These are phyloP conservation scores for Purpureocillium takamizusanense DNA, from an alignment of 2,329 filamentous ascomycete genomes.

Conservation along the genomic window DNA sequence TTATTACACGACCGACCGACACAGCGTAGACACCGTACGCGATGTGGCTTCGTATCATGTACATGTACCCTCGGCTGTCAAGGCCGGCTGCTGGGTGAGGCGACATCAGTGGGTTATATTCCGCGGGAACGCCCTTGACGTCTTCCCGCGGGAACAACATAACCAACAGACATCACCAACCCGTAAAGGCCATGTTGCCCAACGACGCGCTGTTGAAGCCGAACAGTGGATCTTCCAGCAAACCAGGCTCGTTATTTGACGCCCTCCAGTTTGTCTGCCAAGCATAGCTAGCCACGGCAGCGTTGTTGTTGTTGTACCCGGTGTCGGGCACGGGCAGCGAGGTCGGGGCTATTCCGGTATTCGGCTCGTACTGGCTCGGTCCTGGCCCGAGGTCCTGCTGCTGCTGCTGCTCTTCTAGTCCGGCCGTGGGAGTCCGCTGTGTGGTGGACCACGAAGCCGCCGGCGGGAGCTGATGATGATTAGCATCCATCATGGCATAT, in stretches of 20 bases:
- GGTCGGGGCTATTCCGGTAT: not conserved
- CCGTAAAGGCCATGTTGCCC: slow-evolving; percentile 12
- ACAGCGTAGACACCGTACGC: no score
- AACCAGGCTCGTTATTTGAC: slow-evolving; percentile 7
- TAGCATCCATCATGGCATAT: not conserved
- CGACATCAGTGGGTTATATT: no score
- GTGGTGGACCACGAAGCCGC: no score
- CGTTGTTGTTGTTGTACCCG: no score
- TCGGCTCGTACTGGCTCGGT: not conserved
- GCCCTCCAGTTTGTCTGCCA: slow-evolving; percentile 1
- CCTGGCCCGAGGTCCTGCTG: not conserved
- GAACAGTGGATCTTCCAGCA: slow-evolving; percentile 19
- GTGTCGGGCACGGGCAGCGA: not conserved
- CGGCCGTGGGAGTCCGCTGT: no score
- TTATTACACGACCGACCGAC: no score
- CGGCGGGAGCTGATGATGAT: no score
- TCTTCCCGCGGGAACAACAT: not conserved
- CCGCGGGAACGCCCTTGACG: no score
- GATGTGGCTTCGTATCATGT: no score
- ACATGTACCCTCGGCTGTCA: no score
- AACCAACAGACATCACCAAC: not conserved
- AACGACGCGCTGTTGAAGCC: slow-evolving; percentile 20
- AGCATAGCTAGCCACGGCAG: not conserved
- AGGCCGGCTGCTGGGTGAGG: no score
- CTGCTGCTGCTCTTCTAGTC: no score